Conservation (phyloP, 306 rosid species). For the Clitoria ternatea region DNA sequence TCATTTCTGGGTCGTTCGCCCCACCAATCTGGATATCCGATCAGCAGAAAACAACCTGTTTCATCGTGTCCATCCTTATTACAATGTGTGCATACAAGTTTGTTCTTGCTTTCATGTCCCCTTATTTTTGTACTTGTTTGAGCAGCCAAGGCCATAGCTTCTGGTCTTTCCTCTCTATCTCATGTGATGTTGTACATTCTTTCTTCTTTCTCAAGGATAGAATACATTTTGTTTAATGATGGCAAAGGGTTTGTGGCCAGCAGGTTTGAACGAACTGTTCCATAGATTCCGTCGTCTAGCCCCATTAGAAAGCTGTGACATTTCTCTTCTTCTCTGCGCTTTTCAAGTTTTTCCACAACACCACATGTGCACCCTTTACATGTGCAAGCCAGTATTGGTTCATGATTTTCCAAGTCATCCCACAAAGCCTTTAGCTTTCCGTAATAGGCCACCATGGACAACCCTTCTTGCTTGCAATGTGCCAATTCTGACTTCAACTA, state of each 20-base stretch:
- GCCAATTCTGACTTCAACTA: not conserved
- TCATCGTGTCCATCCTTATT: not conserved
- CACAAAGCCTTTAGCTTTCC: too few relatives aligned
- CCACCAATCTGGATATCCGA: not conserved
- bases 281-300: not conserved
- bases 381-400: not conserved
- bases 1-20: not conserved
- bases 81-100: not conserved
- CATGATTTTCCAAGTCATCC: not conserved
- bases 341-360: not conserved
- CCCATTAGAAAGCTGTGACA: not conserved
- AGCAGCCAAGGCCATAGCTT: not conserved
- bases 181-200: not conserved
- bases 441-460: not conserved
- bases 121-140: not conserved
- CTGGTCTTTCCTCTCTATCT: not conserved
- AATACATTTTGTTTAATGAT: not conserved
- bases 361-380: not conserved
- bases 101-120: not conserved
- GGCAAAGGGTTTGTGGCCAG: not conserved
- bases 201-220: not conserved
- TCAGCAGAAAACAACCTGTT: not conserved
- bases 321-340: not conserved
- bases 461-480: not conserved
- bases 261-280: not conserved